A percentile compares a stretch with the other conserved stretches of the same genome.
phyloP scores from a whole-genome alignment of 331 rosid species.

The Quercus tomentella region DNA sequence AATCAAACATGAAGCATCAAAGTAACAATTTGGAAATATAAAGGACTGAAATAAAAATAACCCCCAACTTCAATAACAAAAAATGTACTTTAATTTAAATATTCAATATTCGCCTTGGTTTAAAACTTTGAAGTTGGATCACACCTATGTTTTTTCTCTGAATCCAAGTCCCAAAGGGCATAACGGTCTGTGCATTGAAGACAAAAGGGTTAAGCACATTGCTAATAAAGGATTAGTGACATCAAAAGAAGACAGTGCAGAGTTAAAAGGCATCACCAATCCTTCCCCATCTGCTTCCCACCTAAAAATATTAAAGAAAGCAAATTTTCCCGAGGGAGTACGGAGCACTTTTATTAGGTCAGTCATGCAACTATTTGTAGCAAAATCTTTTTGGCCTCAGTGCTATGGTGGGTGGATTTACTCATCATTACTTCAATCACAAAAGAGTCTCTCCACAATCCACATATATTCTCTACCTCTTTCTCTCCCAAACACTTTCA shows the following conservation, averaged over 20 bases:
- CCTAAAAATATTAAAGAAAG: slow-evolving; percentile 30
- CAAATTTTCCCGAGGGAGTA: slow-evolving; percentile 21
- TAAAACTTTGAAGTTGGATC: no score
- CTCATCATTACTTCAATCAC: slow-evolving; percentile 70
- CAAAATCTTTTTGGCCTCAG: slow-evolving; percentile 32
- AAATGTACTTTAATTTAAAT: no score
- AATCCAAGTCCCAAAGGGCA: not conserved
- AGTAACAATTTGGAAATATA: no score
- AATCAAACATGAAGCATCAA: no score
- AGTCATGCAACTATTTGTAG: slow-evolving; percentile 31
- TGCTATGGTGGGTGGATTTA: slow-evolving; percentile 35
- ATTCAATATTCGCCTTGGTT: no score
- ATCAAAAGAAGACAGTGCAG: slow-evolving; percentile 7
- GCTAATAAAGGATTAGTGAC: not conserved
- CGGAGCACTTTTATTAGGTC: slow-evolving; percentile 30
- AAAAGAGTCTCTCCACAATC: slow-evolving; percentile 34
- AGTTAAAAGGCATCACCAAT: slow-evolving; percentile 7
- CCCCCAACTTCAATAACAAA: no score
- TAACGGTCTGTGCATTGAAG: not conserved
- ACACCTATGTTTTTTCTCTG: no score
- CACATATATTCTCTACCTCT: slow-evolving; percentile 18
- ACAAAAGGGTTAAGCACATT: not conserved
- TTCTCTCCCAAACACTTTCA: slow-evolving; percentile 40
- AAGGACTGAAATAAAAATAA: no score
- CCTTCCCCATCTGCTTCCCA: slow-evolving; percentile 28